Conservation (phyloP, 352 stramenopile species). For the Pythium insidiosum region DNA sequence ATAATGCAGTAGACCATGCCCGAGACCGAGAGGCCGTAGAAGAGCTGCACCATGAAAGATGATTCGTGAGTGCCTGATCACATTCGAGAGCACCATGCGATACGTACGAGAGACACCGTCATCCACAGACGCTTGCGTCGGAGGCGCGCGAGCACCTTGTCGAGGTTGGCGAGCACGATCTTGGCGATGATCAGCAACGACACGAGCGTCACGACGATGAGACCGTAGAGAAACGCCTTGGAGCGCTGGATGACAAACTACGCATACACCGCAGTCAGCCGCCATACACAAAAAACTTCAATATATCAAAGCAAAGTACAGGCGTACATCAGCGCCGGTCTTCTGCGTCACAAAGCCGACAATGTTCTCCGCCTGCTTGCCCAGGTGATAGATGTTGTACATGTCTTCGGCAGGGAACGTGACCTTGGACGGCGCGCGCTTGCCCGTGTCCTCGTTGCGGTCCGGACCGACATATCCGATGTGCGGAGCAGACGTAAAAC, state of each 20-base stretch:
- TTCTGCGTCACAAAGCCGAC: constrained; percentile 70
- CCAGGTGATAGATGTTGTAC: constrained; percentile 75
- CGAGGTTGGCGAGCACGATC: constrained; percentile 55
- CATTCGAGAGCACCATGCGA: too few species aligned
- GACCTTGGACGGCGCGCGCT: constrained; percentile 39
- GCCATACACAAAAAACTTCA: too few species aligned
- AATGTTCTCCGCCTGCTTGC: constrained; percentile 64
- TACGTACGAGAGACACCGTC: constrained; percentile 65
- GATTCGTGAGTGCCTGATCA: too few species aligned
- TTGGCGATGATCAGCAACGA: constrained; percentile 35
- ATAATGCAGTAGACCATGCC: constrained; percentile 90
- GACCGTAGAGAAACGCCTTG: constrained; percentile 57
- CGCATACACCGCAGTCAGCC: neutral
- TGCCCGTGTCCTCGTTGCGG: constrained; percentile 36
- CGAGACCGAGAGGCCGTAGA: constrained; percentile 82
- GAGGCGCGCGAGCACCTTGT: constrained; percentile 61
- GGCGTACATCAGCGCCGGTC: constrained; percentile 68
- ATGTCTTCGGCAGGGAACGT: constrained; percentile 43
- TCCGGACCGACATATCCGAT: constrained; percentile 70
- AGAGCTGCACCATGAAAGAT: constrained; percentile 28
- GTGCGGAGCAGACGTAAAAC: constrained; percentile 73
- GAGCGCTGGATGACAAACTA: constrained; percentile 58
- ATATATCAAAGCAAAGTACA: neutral
- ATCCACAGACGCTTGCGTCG: constrained; percentile 83
- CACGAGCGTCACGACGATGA: constrained; percentile 21